Conservation (phyloP, 441 rosid species). For the Croton laevigatus region DNA sequence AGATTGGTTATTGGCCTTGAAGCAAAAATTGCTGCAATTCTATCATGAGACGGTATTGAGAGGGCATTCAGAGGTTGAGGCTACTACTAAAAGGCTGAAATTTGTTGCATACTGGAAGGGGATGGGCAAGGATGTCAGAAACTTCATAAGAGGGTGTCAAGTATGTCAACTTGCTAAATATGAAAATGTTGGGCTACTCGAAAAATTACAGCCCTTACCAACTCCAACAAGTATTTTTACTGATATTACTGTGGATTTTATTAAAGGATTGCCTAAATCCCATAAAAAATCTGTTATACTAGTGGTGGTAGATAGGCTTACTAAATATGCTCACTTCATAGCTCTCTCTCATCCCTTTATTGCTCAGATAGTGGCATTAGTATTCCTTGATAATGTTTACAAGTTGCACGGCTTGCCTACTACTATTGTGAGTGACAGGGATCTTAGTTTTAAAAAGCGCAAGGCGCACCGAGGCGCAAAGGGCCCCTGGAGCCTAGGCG, state of each 20-base stretch:
- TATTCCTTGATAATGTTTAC: background rate
- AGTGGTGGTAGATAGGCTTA: background rate
- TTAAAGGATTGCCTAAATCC: background rate
- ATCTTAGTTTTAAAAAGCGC: too few species aligned
- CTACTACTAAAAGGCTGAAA: background rate
- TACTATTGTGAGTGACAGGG: background rate
- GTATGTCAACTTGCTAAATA: background rate
- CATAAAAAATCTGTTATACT: background rate
- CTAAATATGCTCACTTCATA: background rate
- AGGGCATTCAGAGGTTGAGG: too few species aligned
- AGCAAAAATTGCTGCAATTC: too few species aligned
- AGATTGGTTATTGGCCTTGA: background rate
- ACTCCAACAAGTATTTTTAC: background rate
- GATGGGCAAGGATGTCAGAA: background rate
- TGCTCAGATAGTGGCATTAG: background rate
- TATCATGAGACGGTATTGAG: background rate
- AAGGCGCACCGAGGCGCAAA: too few species aligned
- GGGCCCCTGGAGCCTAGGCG: too few species aligned
- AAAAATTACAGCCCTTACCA: background rate
- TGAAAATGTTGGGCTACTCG: background rate
- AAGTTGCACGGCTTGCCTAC: background rate
- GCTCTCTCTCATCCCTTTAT: background rate
- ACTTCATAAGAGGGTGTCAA: background rate
- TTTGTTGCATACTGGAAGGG: background rate
- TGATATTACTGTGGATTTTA: background rate